Base-by-base conservation (phyloP, 1,139 yeast genomes). In the Geotrichum australiense region DNA sequence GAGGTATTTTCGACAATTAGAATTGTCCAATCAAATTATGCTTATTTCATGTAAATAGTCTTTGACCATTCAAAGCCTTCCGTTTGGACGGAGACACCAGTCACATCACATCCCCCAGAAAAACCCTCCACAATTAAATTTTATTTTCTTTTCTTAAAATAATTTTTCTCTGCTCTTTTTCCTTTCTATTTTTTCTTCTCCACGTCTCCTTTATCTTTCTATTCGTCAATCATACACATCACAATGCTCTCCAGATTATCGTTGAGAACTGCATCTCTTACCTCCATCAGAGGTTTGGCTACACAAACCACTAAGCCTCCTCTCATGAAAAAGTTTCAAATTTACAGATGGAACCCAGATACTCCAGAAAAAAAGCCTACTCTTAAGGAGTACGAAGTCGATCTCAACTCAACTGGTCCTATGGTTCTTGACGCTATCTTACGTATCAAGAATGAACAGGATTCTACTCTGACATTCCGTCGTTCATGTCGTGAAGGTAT, bases 401-500 rank as follows among this genome's bases (percentile, higher is more conserved):
- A 91, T 64, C 74, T 93, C 64, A 81, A 86, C 68, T 69, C 80
- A 44, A 85, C 96, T 68, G 99, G 99, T 49, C 98, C 98, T 48
- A 91, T 91, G 98, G 85, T 93, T 43, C 74, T 91, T 61, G 99
- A 91, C 66, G 98, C 98, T 31, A 68, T 91, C 51, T 67, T 91
- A 56, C 91, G 89, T 68, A 87, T 91, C 66, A 91, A 91, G 70
- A 87, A 87, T 65, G 98, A 91, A 66, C 94, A 86, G 64, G 99
- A 91, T 64, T 68, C 97, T 31, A 84, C 97, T 24, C 76, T 91
- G 62, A 91, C 98, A 3, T 83, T 91, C 68, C 81, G 99, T 73
- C 81, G 98, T 69, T 87, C 97, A 40, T 91, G 98, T 71, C 89
- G 99, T 73, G 99, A 91, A 69, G 99, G 99, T 58, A 93, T 91